These are phyloP conservation scores for Exophiala sp. DNA, from an alignment of 2,329 filamentous ascomycete species.

Conservation along the genomic window DNA sequence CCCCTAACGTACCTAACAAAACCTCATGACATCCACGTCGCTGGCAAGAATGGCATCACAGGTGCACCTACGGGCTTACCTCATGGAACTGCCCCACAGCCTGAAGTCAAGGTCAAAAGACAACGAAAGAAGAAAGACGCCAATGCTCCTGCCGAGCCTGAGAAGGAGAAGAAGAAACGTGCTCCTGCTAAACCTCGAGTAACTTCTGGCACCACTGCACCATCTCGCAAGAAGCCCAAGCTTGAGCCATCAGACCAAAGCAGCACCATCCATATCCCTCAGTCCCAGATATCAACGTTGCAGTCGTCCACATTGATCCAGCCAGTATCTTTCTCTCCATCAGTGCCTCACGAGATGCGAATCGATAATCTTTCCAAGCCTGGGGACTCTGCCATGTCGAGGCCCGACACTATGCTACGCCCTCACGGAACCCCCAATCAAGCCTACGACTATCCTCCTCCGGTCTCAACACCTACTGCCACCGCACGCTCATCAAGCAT, in stretches of 20 bases:
- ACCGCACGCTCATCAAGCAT: conserved; percentile 51
- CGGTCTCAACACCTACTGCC: conserved; percentile 29
- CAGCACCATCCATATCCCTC: conserved; percentile 15
- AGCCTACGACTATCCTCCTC: conserved; percentile 41
- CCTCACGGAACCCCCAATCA: conserved; percentile 33
- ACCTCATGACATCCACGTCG: conserved; percentile 9
- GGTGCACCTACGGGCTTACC: conserved; percentile 26
- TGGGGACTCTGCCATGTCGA: conserved; percentile 42
- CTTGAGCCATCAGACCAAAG: conserved; percentile 31
- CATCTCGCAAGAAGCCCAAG: conserved; percentile 49
- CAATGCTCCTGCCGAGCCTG: conserved; percentile 26
- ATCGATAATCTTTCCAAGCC: conserved; percentile 21
- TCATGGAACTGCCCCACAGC: conserved; percentile 31
- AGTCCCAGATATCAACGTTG: conserved; percentile 10
- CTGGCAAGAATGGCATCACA: conserved; percentile 19
- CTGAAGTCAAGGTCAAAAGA: conserved; percentile 16
- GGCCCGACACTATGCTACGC: conserved; percentile 26
- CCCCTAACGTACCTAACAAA: conserved; percentile 7
- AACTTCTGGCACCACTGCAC: conserved; percentile 32
- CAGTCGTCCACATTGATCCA: conserved; percentile 24
- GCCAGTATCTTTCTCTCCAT: conserved; percentile 18
- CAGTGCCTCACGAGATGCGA: not conserved
- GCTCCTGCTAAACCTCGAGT: conserved; percentile 22
- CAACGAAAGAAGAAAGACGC: conserved; percentile 37
- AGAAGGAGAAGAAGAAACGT: conserved; percentile 31